Evolutionary conservation across 805 yeast species (phyloP).

Genomic region (Danielia reshetovae): DNA sequence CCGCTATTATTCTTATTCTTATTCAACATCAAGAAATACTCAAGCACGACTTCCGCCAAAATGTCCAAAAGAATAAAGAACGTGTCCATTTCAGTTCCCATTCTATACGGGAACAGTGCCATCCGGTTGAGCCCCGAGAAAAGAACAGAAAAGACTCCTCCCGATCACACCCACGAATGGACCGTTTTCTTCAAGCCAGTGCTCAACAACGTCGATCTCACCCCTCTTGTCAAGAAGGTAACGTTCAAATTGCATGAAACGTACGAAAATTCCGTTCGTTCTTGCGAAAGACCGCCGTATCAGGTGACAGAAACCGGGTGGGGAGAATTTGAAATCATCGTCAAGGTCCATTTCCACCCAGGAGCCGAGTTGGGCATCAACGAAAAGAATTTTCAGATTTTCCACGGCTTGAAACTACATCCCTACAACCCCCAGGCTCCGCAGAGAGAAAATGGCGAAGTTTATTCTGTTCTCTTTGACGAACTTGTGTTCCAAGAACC

Average conservation of each 20-base stretch:
- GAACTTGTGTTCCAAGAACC: slow-evolving; percentile 96
- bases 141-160: slow-evolving; percentile 58
- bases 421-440: slow-evolving; percentile 60
- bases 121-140: slow-evolving; percentile 50
- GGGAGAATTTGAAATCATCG: slow-evolving; percentile 96
- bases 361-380: slow-evolving; percentile 60
- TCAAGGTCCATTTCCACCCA: slow-evolving; percentile 80
- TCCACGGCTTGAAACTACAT: slow-evolving; percentile 88
- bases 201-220: slow-evolving; percentile 63
- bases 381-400: slow-evolving; percentile 80
- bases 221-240: slow-evolving; percentile 81
- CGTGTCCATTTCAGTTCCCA: slow-evolving; percentile 67
- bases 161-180: slow-evolving; percentile 95
- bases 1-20: no score
- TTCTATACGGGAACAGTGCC: slow-evolving; percentile 78
- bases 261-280: slow-evolving; percentile 79
- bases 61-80: slow-evolving; percentile 24
- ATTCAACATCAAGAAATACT: no score
- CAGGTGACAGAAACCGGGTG: slow-evolving; percentile 97
- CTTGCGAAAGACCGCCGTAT: slow-evolving; percentile 86
- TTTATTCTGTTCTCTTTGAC: slow-evolving; percentile 59
- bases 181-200: slow-evolving; percentile 86
- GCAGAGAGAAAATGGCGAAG: slow-evolving; percentile 39
- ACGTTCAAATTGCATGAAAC: slow-evolving; percentile 96
- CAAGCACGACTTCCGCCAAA: no score